Base-by-base conservation (phyloP, 345 rosid genomes). In the Erucastrum elatum region DNA sequence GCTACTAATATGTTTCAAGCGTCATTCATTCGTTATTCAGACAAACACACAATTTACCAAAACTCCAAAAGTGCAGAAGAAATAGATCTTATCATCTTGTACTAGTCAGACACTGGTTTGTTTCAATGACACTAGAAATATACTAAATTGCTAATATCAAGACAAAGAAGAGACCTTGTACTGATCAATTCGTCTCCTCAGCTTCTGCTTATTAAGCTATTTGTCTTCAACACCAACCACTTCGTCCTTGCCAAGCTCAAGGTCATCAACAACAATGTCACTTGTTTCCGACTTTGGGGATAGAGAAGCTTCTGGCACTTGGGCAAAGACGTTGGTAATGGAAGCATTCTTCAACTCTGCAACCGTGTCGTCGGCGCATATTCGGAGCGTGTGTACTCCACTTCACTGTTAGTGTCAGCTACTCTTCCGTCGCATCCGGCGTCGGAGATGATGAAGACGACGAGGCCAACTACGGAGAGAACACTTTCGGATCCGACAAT, bases 291-390 rank as follows among this genome's bases (percentile, higher is more conserved):
- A 89, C 82, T 82, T 95, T 93, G 5, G 99, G 98, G 98, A 78
- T 90, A 95, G 34, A 95, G 93, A 76, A 95, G 98, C 87, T 95
- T 95, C 83, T 95, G 99, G 33, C 98, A 85, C 78, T 91, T 91
- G 58, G 98, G 99, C 55, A 93, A 79, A 79, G 72, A 95, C 97
- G 70, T 82, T 87, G 35, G 97, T 90, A 80, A 89, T 21, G 82
- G 75, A 92, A 82, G 84, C 96, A 95, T 91, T 97, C 76, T 95
- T 95, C 85, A 95, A 71, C 83, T 92, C 99, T 11, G 91, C 93
- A 6, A 94, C 97, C 0, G 97, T 89, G 72, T 91, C 98, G 21
- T 21, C 21, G 21, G 21, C 21, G 21, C 21, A 21, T 0, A 21
- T 21, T 21, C 21, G 21, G 21, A 21, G 21, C 21, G 21, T 21